Conservation (phyloP, 176 grass and related monocot species). For the Rhynchospora pubera region DNA sequence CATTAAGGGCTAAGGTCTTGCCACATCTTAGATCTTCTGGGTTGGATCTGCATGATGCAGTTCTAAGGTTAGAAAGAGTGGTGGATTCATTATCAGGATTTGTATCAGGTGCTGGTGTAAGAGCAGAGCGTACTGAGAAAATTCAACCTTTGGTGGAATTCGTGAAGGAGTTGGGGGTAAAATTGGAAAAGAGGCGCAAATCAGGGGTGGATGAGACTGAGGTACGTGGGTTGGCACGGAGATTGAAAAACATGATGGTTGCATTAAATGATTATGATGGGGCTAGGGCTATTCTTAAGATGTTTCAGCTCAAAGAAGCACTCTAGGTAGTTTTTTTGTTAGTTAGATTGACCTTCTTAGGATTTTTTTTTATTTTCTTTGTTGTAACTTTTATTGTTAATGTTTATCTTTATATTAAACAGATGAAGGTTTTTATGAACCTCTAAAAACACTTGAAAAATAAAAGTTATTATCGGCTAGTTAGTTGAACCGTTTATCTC, state of each 20-base stretch:
- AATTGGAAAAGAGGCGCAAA: slow-evolving; percentile 47
- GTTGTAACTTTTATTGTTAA: not conserved
- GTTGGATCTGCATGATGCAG: slow-evolving; percentile 70
- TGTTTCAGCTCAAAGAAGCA: slow-evolving; percentile 84
- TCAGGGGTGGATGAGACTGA: slow-evolving; percentile 56
- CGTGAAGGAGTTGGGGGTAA: slow-evolving; percentile 60
- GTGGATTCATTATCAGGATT: slow-evolving; percentile 48
- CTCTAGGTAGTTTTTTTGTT: slow-evolving; percentile 33
- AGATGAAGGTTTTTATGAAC: not conserved
- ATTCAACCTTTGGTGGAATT: slow-evolving; percentile 58
- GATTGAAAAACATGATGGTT: slow-evolving; percentile 66
- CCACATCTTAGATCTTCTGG: slow-evolving; percentile 83
- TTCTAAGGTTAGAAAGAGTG: slow-evolving; percentile 64
- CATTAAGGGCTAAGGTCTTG: slow-evolving; percentile 74
- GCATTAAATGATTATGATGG: slow-evolving; percentile 76
- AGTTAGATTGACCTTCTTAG: not conserved
- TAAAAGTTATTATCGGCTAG: not conserved
- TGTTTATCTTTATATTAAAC: not conserved
- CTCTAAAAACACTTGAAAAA: not conserved
- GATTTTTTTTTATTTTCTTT: not conserved
- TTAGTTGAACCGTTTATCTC: slow-evolving; percentile 11
- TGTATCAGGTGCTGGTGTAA: slow-evolving; percentile 26
- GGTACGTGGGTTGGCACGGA: slow-evolving; percentile 49
- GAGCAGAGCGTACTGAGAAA: slow-evolving; percentile 25
- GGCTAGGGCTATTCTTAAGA: slow-evolving; percentile 66